Base-by-base conservation (phyloP, 345 rosid species). In the Noccaea caerulescens region DNA sequence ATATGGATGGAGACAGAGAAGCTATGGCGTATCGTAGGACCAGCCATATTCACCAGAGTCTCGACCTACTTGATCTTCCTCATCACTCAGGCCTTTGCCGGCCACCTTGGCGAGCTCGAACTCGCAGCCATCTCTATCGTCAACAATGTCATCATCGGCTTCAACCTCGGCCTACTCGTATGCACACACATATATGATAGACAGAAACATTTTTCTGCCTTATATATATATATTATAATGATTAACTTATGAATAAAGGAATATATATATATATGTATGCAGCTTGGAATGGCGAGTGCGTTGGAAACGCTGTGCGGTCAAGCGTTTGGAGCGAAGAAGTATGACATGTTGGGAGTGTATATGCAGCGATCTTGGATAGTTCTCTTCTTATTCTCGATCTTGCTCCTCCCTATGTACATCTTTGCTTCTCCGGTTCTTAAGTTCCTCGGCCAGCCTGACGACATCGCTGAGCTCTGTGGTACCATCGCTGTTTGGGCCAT, bases 261-360 rank as follows among this genome's bases (percentile, higher is more conserved):
- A 27, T 20, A 27, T 27, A 27, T 25, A 25, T 25, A 25, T 45
- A 45, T 14, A 18, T 33, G 4, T 64, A 8, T 39, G 18, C 59
- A 88, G 93, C 51, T 84, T 69, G 94, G 94, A 25, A 86, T 88
- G 94, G 91, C 94, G 14, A 86, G 88, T 73, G 94, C 94, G 30
- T 74, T 71, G 46, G 75, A 71, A 71, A 71, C 75, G 60, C 3
- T 71, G 11, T 71, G 75, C 38, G 69, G 75, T 37, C 94, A 88
- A 84, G 89, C 91, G 11, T 88, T 60, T 58, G 94, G 91, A 14
- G 94, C 94, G 4, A 89, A 83, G 70, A 83, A 83, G 72, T 85
- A 84, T 76, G 54, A 83, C 69, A 80, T 85, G 93, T 63, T 89
- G 73, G 96, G 96, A 6, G 80, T 87, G 1, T 89, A 87, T 84